Percentiles rank a stretch among this genome's conserved stretches.
Conservation (phyloP, 106 monocot species). For the Dioscorea alata region DNA sequence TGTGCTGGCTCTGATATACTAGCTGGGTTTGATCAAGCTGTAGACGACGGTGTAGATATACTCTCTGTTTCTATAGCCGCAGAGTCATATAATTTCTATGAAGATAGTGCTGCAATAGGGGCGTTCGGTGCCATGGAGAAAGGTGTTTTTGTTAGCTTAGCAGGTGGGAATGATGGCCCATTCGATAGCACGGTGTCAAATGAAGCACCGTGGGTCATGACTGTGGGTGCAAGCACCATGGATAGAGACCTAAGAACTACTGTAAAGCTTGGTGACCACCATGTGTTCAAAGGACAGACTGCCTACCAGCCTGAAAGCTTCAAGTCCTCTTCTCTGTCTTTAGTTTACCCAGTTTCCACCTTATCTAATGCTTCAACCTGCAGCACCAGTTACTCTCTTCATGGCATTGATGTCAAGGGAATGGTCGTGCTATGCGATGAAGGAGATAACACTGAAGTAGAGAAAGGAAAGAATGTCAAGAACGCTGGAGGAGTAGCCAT, state of each 20-base stretch:
- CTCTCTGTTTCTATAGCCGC: conserved; percentile 28
- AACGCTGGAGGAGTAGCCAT: conserved; percentile 38
- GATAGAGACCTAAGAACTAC: background rate
- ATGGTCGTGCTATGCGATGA: conserved; percentile 34
- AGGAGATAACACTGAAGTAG: background rate
- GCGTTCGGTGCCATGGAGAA: conserved; percentile 30
- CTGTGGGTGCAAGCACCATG: conserved; percentile 7
- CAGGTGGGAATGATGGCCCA: conserved; percentile 53
- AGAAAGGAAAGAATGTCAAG: conserved; percentile 27
- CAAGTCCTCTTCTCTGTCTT: background rate
- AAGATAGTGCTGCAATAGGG: conserved; percentile 27
- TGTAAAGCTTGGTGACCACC: conserved; percentile 9
- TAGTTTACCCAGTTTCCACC: background rate
- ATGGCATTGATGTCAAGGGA: conserved; percentile 10
- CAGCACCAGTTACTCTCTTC: background rate
- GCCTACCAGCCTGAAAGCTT: background rate
- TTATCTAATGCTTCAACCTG: background rate
- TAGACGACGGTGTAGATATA: conserved; percentile 41
- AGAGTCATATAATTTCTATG: conserved; percentile 3
- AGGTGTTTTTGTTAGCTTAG: conserved; percentile 38
- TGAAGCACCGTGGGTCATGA: conserved; percentile 26
- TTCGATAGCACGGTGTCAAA: conserved; percentile 8
- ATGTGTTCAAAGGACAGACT: background rate
- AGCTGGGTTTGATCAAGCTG: conserved; percentile 38
- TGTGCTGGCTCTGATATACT: conserved; percentile 18